These are phyloP conservation scores for Tritrichomonas foetus DNA, from an alignment of 208 protist genomes.

Conservation along the genomic window DNA sequence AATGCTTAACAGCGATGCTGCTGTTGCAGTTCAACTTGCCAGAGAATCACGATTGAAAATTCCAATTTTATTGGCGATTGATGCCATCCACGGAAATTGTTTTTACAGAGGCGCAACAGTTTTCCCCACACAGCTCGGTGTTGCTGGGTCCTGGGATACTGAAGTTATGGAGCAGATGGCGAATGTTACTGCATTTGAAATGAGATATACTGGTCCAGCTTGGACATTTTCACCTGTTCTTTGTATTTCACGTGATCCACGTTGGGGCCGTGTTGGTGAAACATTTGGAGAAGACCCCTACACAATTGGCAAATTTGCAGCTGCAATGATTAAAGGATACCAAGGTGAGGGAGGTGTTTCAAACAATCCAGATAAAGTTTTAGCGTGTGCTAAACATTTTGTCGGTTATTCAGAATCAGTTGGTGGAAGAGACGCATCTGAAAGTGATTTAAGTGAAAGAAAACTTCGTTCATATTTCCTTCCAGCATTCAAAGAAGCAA, in stretches of 20 bases:
- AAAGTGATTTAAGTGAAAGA: conserved; percentile 44
- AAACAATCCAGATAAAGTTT: conserved; percentile 43
- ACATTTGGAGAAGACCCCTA: conserved; percentile 62
- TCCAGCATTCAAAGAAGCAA: conserved; percentile 50
- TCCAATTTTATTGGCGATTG: conserved; percentile 57
- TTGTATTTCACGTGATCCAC: conserved; percentile 52
- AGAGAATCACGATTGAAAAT: conserved; percentile 33
- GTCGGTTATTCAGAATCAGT: conserved; percentile 53
- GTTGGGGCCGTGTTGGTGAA: conserved; percentile 60
- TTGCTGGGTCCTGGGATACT: conserved; percentile 56
- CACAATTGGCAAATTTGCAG: conserved; percentile 41
- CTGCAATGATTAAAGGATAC: conserved; percentile 45
- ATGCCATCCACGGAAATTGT: conserved; percentile 55
- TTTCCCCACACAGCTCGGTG: conserved; percentile 57
- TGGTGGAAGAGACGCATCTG: conserved; percentile 53
- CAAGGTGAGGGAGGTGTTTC: conserved; percentile 44
- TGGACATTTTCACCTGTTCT: conserved; percentile 59
- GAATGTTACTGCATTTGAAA: conserved; percentile 51
- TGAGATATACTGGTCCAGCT: conserved; percentile 54
- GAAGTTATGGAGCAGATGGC: conserved; percentile 5
- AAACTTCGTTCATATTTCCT: conserved; percentile 55
- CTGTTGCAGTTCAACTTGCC: neutral
- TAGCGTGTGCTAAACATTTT: conserved; percentile 41
- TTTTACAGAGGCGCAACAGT: conserved; percentile 53
- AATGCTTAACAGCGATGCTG: neutral